These are phyloP conservation scores for Colletotrichum tamarilloi DNA, from an alignment of 2,329 filamentous ascomycete species.

Conservation along the genomic window DNA sequence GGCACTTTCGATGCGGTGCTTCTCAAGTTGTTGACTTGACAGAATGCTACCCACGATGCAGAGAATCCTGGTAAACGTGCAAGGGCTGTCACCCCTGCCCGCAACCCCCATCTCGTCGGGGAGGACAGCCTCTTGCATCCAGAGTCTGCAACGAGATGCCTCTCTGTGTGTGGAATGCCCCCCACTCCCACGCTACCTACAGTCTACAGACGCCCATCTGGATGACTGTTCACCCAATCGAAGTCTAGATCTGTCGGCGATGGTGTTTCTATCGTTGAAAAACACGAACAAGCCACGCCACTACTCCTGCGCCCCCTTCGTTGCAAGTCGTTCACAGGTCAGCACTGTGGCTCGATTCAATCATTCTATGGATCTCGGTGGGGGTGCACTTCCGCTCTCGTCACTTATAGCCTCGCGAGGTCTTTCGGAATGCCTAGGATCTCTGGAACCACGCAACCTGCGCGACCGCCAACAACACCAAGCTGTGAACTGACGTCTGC, in stretches of 20 bases:
- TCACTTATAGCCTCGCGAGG: neutral
- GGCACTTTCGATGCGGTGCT: constrained; percentile 16
- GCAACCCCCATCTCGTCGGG: neutral
- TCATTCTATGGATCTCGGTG: neutral
- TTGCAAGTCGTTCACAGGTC: neutral
- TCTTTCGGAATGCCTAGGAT: neutral
- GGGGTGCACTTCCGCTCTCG: constrained; percentile 8
- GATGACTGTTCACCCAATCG: constrained; percentile 1
- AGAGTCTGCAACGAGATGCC: constrained; percentile 1
- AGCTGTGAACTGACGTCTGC: constrained; percentile 4
- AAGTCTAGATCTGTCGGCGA: neutral
- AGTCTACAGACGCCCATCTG: neutral
- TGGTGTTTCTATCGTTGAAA: neutral
- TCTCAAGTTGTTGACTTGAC: neutral
- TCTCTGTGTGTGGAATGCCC: constrained; percentile 14
- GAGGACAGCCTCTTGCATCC: constrained; percentile 20
- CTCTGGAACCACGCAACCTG: neutral
- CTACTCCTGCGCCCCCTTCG: neutral
- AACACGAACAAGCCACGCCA: constrained; percentile 12
- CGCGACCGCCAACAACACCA: neutral
- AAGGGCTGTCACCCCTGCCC: constrained; percentile 12
- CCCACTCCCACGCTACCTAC: constrained; percentile 7
- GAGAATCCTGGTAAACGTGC: neutral
- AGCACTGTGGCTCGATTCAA: neutral
- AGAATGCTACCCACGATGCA: constrained; percentile 9